A percentile compares a stretch with the other conserved stretches of the same genome.
Evolutionary conservation across 1,284 basidiomycete species (phyloP).

Genomic region (Sanghuangporus sanghuang): DNA sequence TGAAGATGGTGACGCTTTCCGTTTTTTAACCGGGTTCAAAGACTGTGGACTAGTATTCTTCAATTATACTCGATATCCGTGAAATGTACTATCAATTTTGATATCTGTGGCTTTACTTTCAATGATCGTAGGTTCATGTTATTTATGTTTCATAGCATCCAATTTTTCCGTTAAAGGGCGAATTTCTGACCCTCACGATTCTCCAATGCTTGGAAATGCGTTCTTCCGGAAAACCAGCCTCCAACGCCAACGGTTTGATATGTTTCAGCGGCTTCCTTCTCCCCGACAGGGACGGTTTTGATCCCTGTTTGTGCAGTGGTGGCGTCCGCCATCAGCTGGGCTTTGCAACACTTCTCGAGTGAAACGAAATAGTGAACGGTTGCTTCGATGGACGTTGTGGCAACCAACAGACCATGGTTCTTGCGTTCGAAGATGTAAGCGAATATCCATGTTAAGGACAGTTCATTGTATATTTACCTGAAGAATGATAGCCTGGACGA

Average conservation of each 20-base stretch:
- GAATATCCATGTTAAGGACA: constrained; percentile 11
- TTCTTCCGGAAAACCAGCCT: constrained; percentile 36
- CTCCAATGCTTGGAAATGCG: constrained; percentile 35
- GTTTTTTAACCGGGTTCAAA: not conserved
- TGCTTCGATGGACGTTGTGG: constrained; percentile 37
- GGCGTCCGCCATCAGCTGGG: constrained; percentile 46
- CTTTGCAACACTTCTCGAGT: constrained; percentile 42
- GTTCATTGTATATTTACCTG: constrained; percentile 18
- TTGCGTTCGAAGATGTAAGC: constrained; percentile 25
- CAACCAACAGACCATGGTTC: constrained; percentile 57
- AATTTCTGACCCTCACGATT: constrained; percentile 29
- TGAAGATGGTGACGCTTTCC: not conserved
- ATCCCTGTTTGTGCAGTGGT: constrained; percentile 33
- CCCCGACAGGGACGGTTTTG: constrained; percentile 27
- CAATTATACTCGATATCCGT: not conserved
- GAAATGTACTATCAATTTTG: not conserved
- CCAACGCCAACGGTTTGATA: constrained; percentile 29
- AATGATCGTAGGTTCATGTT: not conserved
- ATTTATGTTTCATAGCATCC: not conserved
- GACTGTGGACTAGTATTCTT: not conserved
- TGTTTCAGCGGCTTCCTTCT: constrained; percentile 27
- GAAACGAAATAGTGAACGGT: constrained; percentile 36
- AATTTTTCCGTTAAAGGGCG: not conserved
- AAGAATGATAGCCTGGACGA: constrained; percentile 23
- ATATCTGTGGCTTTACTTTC: not conserved